Conservation (phyloP, 805 yeast genomes). For the Nadsonia fulvescens region DNA sequence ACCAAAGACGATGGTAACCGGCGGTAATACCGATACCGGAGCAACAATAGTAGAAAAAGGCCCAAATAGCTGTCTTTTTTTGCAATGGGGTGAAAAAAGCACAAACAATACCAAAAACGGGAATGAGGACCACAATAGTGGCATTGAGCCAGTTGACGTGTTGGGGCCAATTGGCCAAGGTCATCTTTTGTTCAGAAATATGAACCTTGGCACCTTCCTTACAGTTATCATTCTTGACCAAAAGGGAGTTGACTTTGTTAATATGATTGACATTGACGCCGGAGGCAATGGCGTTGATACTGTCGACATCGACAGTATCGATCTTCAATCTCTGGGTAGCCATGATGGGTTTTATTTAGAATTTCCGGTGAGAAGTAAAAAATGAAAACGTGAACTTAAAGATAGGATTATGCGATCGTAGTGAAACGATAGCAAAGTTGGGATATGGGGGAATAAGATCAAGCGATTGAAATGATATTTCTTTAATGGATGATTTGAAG, state of each 20-base stretch:
- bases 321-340: too few relatives aligned
- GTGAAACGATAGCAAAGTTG: too few relatives aligned
- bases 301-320: constrained; percentile 15
- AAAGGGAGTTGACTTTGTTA: constrained; percentile 15
- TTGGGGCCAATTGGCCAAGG: constrained; percentile 49
- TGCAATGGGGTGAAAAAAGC: constrained; percentile 29
- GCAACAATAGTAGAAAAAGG: constrained; percentile 34
- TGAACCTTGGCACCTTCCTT: constrained; percentile 21
- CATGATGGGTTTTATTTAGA: too few relatives aligned
- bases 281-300: constrained; percentile 19
- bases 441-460: too few relatives aligned
- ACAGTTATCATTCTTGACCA: constrained; percentile 9
- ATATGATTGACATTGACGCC: constrained; percentile 15
- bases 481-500: too few relatives aligned
- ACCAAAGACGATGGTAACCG: constrained; percentile 65
- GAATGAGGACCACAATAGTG: constrained; percentile 36
- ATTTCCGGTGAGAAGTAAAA: too few relatives aligned
- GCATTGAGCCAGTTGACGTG: constrained; percentile 65
- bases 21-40: constrained; percentile 64
- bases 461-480: too few relatives aligned
- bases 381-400: too few relatives aligned
- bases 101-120: constrained; percentile 27
- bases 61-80: constrained; percentile 33
- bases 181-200: constrained; percentile 59
- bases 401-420: too few relatives aligned